Evolutionary conservation across 805 yeast genomes (phyloP).

Genomic region (Ogataea zsoltii): DNA sequence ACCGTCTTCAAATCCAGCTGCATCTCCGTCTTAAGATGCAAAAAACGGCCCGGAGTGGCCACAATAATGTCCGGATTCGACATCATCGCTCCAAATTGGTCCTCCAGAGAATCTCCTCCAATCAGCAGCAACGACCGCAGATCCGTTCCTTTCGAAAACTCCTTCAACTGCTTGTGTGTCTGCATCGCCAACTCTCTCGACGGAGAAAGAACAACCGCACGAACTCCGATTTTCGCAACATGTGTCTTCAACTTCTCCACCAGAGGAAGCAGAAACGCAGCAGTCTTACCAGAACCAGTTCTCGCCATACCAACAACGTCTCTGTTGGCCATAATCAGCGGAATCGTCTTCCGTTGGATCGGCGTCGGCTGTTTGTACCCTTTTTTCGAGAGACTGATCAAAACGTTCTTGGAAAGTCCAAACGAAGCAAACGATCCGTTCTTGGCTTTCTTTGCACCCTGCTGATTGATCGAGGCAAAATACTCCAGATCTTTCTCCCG

Average conservation of each 20-base stretch:
- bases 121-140: conserved; percentile 78
- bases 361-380: conserved; percentile 98
- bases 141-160: conserved; percentile 81
- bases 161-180: conserved; percentile 85
- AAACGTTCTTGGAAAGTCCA: conserved; percentile 74
- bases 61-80: conserved; percentile 90
- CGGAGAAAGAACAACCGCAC: conserved; percentile 90
- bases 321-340: conserved; percentile 78
- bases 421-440: conserved; percentile 86
- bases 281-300: conserved; percentile 98
- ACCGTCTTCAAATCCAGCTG: conserved; percentile 75
- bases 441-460: conserved; percentile 58
- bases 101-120: conserved; percentile 99
- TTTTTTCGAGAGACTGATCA: conserved; percentile 71
- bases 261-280: conserved; percentile 91
- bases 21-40: conserved; percentile 97
- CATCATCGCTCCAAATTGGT: conserved; percentile 92
- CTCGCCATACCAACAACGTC: conserved; percentile 99
- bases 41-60: conserved; percentile 97
- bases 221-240: conserved; percentile 81
- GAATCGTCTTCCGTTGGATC: conserved; percentile 94
- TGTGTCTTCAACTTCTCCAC: conserved; percentile 82
- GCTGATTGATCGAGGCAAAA: conserved; percentile 31
- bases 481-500: conserved; percentile 38
- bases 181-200: conserved; percentile 96